phyloP scores from a whole-genome alignment of 164 flowering plant species.

The Tetrastigma voinierianum region DNA sequence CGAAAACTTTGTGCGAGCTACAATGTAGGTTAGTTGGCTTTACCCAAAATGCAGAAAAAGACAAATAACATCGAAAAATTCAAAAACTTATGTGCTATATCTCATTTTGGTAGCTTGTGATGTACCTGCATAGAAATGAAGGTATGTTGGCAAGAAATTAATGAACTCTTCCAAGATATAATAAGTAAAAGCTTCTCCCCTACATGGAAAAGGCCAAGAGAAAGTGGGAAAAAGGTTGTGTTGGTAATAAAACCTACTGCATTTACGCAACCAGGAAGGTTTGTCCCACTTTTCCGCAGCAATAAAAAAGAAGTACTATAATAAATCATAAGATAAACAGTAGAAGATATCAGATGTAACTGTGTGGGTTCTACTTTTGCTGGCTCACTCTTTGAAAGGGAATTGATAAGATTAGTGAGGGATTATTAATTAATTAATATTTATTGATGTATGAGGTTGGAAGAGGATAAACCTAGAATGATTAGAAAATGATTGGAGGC shows the following conservation, averaged over 20 bases:
- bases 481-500: slow-evolving; percentile 9
- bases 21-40: too few relatives aligned
- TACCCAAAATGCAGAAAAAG: too few relatives aligned
- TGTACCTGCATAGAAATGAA: too few relatives aligned
- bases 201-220: not conserved
- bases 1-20: too few relatives aligned
- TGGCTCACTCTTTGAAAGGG: slow-evolving; percentile 1
- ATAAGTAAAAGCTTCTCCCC: too few relatives aligned
- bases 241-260: slow-evolving; percentile 7
- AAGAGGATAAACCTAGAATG: not conserved
- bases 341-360: not conserved
- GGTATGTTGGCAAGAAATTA: too few relatives aligned
- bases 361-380: slow-evolving; percentile 6
- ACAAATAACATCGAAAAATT: too few relatives aligned
- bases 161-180: too few relatives aligned
- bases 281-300: slow-evolving; percentile 16
- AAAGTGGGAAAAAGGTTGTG: not conserved
- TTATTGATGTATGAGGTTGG: not conserved
- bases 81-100: too few relatives aligned
- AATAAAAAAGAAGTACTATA: not conserved
- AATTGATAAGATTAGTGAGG: not conserved
- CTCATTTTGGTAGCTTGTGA: too few relatives aligned
- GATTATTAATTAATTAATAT: too few relatives aligned
- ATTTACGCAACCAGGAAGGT: not conserved
- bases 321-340: slow-evolving; percentile 7